Evolutionary conservation across 1,284 basidiomycete species (phyloP), one percentile per base, ranked within the genome.

Genomic region (Amylostereum areolatum): DNA sequence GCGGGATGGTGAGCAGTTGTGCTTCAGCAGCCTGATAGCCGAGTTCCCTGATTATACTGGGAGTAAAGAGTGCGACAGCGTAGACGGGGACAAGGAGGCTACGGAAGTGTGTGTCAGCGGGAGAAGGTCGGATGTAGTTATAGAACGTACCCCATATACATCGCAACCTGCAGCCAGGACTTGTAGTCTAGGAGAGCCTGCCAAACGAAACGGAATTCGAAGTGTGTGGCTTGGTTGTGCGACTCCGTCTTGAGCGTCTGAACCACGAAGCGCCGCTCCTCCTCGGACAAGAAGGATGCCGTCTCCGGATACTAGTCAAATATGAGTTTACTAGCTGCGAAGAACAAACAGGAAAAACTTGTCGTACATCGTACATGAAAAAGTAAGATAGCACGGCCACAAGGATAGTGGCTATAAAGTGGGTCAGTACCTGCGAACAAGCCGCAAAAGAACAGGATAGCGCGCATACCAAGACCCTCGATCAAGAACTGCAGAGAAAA

Each of bases 21-120:
- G 83, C 81, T 40, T 68, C 60, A 1, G 78, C 72, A 35, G 80
- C 73, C 2, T 73, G 69, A 66, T 71, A 85, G 5, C 80, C 79
- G 3, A 81, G 67, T 44, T 73, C 64, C 5, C 69, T 67, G 47
- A 82, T 74, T 57, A 82, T 80, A 1, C 75, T 79, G 0, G 78
- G 80, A 2, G 70, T 69, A 55, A 83, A 84, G 43, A 83, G 68
- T 32, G 81, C 72, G 55, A 83, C 74, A 10, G 77, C 73, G 52
- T 82, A 82, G 36, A 80, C 61, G 5, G 81, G 74, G 46, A 77
- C 62, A 48, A 81, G 66, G 18, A 75, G 51, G 30, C 75, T 68
- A 46, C 25, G 37, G 52, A 57, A 52, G 48, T 28, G n/a, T 55
- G 9, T 42, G 51, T 45, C 40, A 10, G 2, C 9, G 25, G 28